These are phyloP conservation scores for Chalciporus piperatoides DNA, from an alignment of 1,284 basidiomycete genomes.

Conservation along the genomic window DNA sequence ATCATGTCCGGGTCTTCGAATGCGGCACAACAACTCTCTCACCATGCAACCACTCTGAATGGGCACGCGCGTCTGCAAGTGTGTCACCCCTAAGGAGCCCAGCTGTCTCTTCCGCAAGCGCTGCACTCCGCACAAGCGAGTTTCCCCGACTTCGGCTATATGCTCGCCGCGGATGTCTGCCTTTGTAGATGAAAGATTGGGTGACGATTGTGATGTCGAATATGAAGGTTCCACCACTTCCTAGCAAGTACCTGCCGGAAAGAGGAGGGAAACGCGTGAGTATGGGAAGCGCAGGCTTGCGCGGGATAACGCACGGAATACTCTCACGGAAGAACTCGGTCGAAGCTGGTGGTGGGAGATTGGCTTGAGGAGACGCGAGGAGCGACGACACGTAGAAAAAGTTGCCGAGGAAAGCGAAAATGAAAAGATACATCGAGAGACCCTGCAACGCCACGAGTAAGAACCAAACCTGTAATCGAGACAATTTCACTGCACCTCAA, in stretches of 20 bases:
- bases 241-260: slow-evolving; percentile 68
- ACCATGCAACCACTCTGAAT: slow-evolving; percentile 17
- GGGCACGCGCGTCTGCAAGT: slow-evolving; percentile 26
- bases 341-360: slow-evolving; percentile 51
- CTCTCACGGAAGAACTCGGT: slow-evolving; percentile 64
- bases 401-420: slow-evolving; percentile 91
- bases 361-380: slow-evolving; percentile 58
- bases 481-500: slow-evolving; percentile 53
- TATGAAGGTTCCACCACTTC: slow-evolving; percentile 83
- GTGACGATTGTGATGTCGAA: slow-evolving; percentile 86
- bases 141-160: slow-evolving; percentile 30
- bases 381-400: slow-evolving; percentile 87
- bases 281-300: slow-evolving; percentile 3
- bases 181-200: slow-evolving; percentile 54
- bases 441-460: slow-evolving; percentile 46
- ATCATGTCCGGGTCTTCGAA: slow-evolving; percentile 28
- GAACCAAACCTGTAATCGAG: slow-evolving; percentile 3
- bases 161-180: slow-evolving; percentile 29
- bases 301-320: slow-evolving; percentile 61
- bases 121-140: slow-evolving; percentile 27
- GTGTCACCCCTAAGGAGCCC: slow-evolving; percentile 43
- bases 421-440: slow-evolving; percentile 87
- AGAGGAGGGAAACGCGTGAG: slow-evolving; percentile 3
- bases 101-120: slow-evolving; percentile 42
- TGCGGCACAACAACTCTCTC: slow-evolving; percentile 10